These are phyloP conservation scores for Galium porrigens DNA, from an alignment of 305 asterid genomes.

Conservation along the genomic window DNA sequence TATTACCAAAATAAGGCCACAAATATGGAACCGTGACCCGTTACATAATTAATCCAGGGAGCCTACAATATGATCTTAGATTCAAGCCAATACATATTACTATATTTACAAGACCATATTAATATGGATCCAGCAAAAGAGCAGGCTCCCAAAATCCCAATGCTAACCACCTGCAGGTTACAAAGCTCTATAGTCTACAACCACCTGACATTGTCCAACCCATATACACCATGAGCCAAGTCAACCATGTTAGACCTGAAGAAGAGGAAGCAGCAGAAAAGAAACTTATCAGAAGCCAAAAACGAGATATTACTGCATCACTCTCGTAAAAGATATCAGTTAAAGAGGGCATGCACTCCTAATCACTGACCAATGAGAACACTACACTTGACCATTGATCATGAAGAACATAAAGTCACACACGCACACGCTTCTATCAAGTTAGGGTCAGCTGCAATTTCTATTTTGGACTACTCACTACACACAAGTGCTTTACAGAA, in stretches of 20 bases:
- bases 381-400: neutral
- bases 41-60: too few species aligned
- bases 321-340: neutral
- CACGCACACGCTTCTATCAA: too few species aligned
- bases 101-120: neutral
- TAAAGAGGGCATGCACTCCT: neutral
- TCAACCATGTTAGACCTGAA: constrained; percentile 9
- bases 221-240: constrained; percentile 2
- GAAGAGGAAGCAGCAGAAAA: neutral
- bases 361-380: neutral
- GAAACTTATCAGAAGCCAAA: neutral
- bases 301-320: neutral
- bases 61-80: neutral
- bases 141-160: neutral
- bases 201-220: neutral
- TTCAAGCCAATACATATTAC: neutral
- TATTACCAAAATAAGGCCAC: neutral
- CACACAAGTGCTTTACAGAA: neutral
- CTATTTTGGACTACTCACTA: neutral
- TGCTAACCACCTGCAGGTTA: neutral
- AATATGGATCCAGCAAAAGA: neutral
- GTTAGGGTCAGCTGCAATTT: too few species aligned
- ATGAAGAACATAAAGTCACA: neutral
- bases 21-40: neutral
- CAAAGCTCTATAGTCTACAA: neutral